phyloP scores from a whole-genome alignment of 1,139 yeast genomes.

The Blastobotrys raffinosifermentans region DNA sequence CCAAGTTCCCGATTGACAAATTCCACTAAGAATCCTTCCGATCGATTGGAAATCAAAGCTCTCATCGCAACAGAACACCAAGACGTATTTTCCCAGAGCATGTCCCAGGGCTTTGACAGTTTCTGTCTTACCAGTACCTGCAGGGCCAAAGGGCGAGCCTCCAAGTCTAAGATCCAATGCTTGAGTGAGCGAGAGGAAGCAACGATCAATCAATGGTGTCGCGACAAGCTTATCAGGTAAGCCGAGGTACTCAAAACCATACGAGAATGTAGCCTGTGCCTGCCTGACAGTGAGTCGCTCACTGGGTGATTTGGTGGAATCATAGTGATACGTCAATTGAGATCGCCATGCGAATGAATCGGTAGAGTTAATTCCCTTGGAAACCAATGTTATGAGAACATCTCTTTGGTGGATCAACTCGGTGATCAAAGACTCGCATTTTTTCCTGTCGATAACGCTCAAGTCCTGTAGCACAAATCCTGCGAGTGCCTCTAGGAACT shows the following conservation, averaged over 20 bases:
- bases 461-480: slow-evolving; percentile 30
- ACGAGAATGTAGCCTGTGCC: slow-evolving; percentile 46
- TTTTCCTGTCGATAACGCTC: slow-evolving; percentile 38
- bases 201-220: slow-evolving; percentile 65
- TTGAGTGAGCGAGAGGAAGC: slow-evolving; percentile 66
- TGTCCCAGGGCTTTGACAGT: slow-evolving; percentile 81
- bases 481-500: slow-evolving; percentile 31
- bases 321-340: slow-evolving; percentile 48
- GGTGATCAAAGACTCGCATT: slow-evolving; percentile 54
- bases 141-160: slow-evolving; percentile 95
- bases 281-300: slow-evolving; percentile 46
- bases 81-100: slow-evolving; percentile 70
- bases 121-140: slow-evolving; percentile 97
- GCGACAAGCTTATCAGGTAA: slow-evolving; percentile 66
- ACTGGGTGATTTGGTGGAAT: slow-evolving; percentile 26
- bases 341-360: slow-evolving; percentile 44
- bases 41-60: slow-evolving; percentile 78
- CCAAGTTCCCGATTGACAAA: slow-evolving; percentile 89
- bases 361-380: slow-evolving; percentile 14
- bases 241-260: slow-evolving; percentile 85
- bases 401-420: slow-evolving; percentile 62
- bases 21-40: slow-evolving; percentile 70
- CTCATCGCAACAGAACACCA: slow-evolving; percentile 90
- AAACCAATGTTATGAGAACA: slow-evolving; percentile 32
- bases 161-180: slow-evolving; percentile 72